Evolutionary conservation across 805 yeast species (phyloP).

Genomic region (Schwanniomyces vanrijiae): DNA sequence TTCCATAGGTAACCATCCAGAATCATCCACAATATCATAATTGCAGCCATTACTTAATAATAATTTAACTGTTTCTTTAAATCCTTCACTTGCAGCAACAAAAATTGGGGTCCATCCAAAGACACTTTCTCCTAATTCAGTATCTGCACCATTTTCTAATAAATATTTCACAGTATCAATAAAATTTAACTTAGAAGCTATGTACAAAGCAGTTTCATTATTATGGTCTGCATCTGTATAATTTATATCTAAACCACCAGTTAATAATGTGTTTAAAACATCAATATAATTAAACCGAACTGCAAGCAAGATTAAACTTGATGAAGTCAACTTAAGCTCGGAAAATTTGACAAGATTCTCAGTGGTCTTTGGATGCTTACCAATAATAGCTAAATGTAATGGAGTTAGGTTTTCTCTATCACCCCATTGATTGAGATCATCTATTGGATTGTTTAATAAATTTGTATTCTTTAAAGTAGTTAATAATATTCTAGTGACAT

Average conservation of each 20-base stretch:
- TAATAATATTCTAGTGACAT: slow-evolving; percentile 58
- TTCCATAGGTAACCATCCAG: slow-evolving; percentile 98
- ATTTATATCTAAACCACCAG: slow-evolving; percentile 62
- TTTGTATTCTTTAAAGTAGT: slow-evolving; percentile 59
- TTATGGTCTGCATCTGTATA: slow-evolving; percentile 56
- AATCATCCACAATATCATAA: slow-evolving; percentile 62
- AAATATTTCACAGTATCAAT: slow-evolving; percentile 53
- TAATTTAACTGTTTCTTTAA: slow-evolving; percentile 50
- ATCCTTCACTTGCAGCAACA: slow-evolving; percentile 87
- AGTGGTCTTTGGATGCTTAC: slow-evolving; percentile 78
- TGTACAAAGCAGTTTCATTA: slow-evolving; percentile 78
- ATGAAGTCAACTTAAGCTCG: slow-evolving; percentile 42
- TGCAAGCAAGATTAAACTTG: slow-evolving; percentile 63
- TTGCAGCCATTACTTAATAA: slow-evolving; percentile 56
- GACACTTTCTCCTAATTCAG: slow-evolving; percentile 72
- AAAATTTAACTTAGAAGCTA: slow-evolving; percentile 68
- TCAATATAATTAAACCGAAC: slow-evolving; percentile 62
- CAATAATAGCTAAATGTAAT: slow-evolving; percentile 76
- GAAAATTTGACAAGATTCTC: slow-evolving; percentile 53
- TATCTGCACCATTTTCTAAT: slow-evolving; percentile 60
- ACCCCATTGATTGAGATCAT: slow-evolving; percentile 61
- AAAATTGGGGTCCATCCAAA: slow-evolving; percentile 96
- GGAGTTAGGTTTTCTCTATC: slow-evolving; percentile 82
- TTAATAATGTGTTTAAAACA: slow-evolving; percentile 53
- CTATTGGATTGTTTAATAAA: slow-evolving; percentile 56